Conservation (phyloP, 192 early-diverging fungal genomes). For the Geranomyces variabilis region DNA sequence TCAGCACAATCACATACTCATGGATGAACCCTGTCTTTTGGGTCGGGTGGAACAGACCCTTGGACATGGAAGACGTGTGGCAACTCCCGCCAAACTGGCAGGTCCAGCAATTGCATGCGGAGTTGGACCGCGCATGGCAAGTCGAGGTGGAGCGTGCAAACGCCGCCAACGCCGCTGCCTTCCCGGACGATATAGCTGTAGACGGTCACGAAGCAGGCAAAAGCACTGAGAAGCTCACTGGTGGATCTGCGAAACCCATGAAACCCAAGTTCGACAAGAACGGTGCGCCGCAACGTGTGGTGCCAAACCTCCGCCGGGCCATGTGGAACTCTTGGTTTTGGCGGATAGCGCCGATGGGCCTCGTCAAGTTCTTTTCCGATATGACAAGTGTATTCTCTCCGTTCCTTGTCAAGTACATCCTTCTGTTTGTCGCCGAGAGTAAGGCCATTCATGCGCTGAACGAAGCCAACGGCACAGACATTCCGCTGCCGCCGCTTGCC, state of each 20-base stretch:
- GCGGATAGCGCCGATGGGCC: slow-evolving; percentile 22
- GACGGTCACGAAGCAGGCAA: background rate
- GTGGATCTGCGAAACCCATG: background rate
- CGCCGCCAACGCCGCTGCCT: background rate
- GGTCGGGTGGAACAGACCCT: slow-evolving; percentile 54
- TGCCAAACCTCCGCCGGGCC: slow-evolving; percentile 28
- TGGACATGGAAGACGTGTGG: slow-evolving; percentile 66
- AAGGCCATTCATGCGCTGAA: slow-evolving; percentile 1
- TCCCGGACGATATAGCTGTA: background rate
- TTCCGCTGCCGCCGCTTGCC: slow-evolving; percentile 28
- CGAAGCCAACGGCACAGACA: background rate
- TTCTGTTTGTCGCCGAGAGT: slow-evolving; percentile 39
- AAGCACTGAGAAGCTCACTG: background rate
- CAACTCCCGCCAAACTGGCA: slow-evolving; percentile 36
- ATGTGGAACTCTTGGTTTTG: slow-evolving; percentile 34
- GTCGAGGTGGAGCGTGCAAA: slow-evolving; percentile 22
- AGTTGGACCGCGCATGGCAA: slow-evolving; percentile 46
- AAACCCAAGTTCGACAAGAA: background rate
- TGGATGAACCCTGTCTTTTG: slow-evolving; percentile 66
- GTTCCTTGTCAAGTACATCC: slow-evolving; percentile 47
- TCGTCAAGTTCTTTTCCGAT: slow-evolving; percentile 45
- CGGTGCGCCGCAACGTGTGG: background rate
- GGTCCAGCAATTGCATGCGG: slow-evolving; percentile 35
- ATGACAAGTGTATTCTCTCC: slow-evolving; percentile 45
- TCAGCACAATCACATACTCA: slow-evolving; percentile 44